Base-by-base conservation (phyloP, 768 basidiomycete species). In the Leccinum longicurvipes region DNA sequence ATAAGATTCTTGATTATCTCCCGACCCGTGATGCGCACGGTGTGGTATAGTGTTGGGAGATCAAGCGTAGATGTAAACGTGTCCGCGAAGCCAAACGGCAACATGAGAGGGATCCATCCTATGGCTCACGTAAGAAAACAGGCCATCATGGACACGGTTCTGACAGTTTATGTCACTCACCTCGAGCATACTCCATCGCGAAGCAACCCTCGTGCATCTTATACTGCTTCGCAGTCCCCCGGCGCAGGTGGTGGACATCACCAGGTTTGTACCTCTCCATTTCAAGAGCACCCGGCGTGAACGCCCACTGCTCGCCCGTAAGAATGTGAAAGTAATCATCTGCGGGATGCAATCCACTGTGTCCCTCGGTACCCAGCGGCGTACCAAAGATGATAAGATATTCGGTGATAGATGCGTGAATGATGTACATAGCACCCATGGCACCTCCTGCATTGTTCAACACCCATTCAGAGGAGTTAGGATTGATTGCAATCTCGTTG, bases 291-390 rank as follows among this genome's bases (percentile, higher is more conserved):
- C 94, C 95, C 0, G 96, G 86, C 24, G 53, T 68, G 71, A 93
- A 97, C 0, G 95, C 96, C 86, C 93, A 96, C 71, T 99, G 92
- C 73, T 96, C 93, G 1, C 96, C 97, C 49, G 83, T 76, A 29
- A 99, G 77, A 66, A 99, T 98, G 67, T 97, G 84, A 78, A 98
- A 99, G 73, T 98, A 98, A 70, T 99, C 97, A 68, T 99, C 97
- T 2, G 95, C 94, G 1, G 92, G 91, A 70, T 98, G 96, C 53
- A 96, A 63, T 8, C 97, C 97, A 14, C 86, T 82, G 68, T 98
- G 97, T 2, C 97, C 97, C 74, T 99, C 97, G 2, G 96, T 98
- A 10, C 97, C 97, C 10, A 98, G 79, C 0, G 97, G 93, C 1
- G 95, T 96, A 4, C 97, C 95, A 60, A 97, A 97, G 63, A 98